Conservation (phyloP, 805 yeast species). For the Starmerella riodocensis region DNA sequence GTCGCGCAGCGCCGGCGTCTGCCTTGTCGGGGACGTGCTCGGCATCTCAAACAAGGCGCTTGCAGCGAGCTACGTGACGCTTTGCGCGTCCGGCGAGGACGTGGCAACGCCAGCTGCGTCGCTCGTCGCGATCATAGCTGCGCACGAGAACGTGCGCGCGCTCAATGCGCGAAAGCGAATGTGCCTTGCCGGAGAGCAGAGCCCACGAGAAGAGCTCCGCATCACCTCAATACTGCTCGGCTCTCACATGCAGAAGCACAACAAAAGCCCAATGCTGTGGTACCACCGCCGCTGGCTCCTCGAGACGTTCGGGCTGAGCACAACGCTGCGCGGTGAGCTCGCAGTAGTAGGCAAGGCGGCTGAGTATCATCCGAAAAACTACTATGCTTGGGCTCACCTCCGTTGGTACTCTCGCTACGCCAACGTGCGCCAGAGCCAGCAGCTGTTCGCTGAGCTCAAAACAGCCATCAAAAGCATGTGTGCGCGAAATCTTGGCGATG, state of each 20-base stretch:
- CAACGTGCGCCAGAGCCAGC: background rate
- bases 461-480: slow-evolving; percentile 13
- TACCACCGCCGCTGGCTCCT: slow-evolving; percentile 27
- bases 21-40: slow-evolving; percentile 18
- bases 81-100: slow-evolving; percentile 3
- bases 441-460: slow-evolving; percentile 11
- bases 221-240: slow-evolving; percentile 22
- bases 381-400: slow-evolving; percentile 35
- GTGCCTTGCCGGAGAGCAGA: slow-evolving; percentile 7
- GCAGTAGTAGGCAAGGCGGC: slow-evolving; percentile 28
- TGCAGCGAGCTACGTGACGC: slow-evolving; percentile 10
- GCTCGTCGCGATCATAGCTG: slow-evolving; percentile 23
- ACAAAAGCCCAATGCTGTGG: slow-evolving; percentile 32
- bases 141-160: slow-evolving; percentile 25
- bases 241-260: slow-evolving; percentile 28
- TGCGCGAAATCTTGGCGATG: slow-evolving; percentile 23
- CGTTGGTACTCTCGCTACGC: slow-evolving; percentile 4
- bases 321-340: slow-evolving; percentile 20
- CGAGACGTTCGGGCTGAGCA: background rate
- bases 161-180: slow-evolving; percentile 23
- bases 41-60: slow-evolving; percentile 21
- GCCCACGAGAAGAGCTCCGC: slow-evolving; percentile 20
- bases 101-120: slow-evolving; percentile 9
- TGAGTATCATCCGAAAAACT: slow-evolving; percentile 34
- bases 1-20: slow-evolving; percentile 1